Percentiles rank a stretch among this genome's conserved stretches.
phyloP scores from a whole-genome alignment of 106 monocot genomes.

The Iris macrosiphon region DNA sequence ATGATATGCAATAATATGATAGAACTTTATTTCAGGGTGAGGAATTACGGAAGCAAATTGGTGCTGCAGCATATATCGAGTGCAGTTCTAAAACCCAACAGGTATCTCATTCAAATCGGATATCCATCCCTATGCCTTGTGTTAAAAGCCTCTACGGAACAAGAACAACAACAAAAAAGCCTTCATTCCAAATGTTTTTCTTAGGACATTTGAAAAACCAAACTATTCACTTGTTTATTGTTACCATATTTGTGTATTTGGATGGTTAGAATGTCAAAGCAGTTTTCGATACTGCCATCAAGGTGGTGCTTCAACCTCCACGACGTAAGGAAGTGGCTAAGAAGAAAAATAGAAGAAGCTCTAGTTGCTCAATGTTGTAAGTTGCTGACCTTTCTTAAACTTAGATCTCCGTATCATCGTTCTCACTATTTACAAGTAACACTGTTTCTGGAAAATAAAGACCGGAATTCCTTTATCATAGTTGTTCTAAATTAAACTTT shows the following conservation, averaged over 20 bases:
- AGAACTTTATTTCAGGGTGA: conserved; percentile 41
- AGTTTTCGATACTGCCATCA: conserved; percentile 86
- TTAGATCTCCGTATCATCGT: too few relatives aligned
- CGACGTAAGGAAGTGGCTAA: conserved; percentile 57
- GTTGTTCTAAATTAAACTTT: too few relatives aligned
- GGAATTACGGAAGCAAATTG: conserved; percentile 76
- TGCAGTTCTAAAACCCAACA: conserved; percentile 92
- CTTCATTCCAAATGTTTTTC: background rate
- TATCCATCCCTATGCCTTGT: too few relatives aligned
- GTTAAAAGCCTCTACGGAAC: too few relatives aligned
- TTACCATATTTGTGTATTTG: background rate
- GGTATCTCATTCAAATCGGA: conserved; percentile 18
- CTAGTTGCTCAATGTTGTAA: conserved; percentile 53
- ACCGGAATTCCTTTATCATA: too few relatives aligned
- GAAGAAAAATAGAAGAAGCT: conserved; percentile 43
- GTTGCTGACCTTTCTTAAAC: too few relatives aligned
- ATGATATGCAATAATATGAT: background rate
- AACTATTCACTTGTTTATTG: background rate
- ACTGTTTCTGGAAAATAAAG: too few relatives aligned
- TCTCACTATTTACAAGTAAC: too few relatives aligned
- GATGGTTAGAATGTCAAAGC: conserved; percentile 65
- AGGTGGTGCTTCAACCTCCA: conserved; percentile 85
- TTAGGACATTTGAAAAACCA: background rate
- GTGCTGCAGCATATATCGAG: conserved; percentile 70
- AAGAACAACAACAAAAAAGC: too few relatives aligned